phyloP scores from a whole-genome alignment of 371 early-diverging fungal species.

The Mortierella sp. region DNA sequence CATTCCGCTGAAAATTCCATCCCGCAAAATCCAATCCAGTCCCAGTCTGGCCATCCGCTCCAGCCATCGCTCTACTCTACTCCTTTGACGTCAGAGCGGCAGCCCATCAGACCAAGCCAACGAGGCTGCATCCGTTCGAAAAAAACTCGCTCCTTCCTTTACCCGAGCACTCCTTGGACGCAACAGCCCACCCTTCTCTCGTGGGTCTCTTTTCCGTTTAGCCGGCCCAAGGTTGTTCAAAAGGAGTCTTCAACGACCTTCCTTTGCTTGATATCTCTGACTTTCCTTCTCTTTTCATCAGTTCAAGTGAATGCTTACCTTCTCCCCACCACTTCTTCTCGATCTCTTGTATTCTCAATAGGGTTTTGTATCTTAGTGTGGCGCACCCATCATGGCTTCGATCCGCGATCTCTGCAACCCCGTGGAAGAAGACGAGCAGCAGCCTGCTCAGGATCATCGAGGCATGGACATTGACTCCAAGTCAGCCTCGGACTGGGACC shows the following conservation, averaged over 20 bases:
- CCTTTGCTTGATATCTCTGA: background rate
- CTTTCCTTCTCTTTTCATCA: background rate
- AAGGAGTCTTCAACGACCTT: background rate
- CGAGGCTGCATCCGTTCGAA: too few relatives aligned
- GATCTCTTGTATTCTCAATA: background rate
- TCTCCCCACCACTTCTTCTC: background rate
- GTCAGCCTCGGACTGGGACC: background rate
- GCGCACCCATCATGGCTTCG: constrained; percentile 31
- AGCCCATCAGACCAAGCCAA: too few relatives aligned
- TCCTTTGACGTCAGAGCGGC: too few relatives aligned
- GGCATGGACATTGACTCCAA: background rate
- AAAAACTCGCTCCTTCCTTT: background rate
- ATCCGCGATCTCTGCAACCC: constrained; percentile 46
- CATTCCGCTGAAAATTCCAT: background rate
- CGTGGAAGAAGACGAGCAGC: constrained; percentile 23
- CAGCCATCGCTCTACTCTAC: too few relatives aligned
- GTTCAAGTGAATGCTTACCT: too few relatives aligned
- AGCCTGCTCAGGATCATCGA: background rate
- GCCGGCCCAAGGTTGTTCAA: constrained; percentile 2
- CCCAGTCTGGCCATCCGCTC: background rate
- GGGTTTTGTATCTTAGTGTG: background rate
- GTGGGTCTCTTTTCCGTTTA: background rate
- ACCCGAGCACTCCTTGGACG: background rate
- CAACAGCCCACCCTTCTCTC: background rate
- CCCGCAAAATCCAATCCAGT: background rate